Percentiles rank a stretch among this genome's conserved stretches.
Conservation (phyloP, 495 filamentous ascomycete genomes). For the Penicillium manginii region DNA sequence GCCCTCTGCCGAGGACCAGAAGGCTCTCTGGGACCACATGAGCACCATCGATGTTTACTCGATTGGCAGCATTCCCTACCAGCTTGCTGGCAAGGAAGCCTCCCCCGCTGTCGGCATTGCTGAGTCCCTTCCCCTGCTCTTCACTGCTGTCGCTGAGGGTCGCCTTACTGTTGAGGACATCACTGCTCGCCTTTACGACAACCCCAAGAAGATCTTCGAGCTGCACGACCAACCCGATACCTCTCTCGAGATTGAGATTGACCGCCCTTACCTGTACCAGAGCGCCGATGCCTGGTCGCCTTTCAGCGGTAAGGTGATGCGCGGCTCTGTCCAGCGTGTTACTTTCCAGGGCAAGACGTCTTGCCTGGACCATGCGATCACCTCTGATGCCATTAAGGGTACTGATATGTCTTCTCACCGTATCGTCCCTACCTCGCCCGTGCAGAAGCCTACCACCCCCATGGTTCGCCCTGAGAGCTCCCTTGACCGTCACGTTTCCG, state of each 20-base stretch:
- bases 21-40: conserved; percentile 78
- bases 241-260: conserved; percentile 75
- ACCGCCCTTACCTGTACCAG: conserved; percentile 65
- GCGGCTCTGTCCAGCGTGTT: conserved; percentile 75
- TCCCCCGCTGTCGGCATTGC: conserved; percentile 68
- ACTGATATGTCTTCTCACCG: conserved; percentile 78
- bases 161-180: conserved; percentile 76
- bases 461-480: conserved; percentile 50
- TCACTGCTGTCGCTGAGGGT: conserved; percentile 78
- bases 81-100: conserved; percentile 67
- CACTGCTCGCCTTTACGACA: conserved; percentile 71
- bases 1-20: conserved; percentile 72
- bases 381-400: conserved; percentile 60
- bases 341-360: conserved; percentile 77
- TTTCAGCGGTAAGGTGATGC: conserved; percentile 71
- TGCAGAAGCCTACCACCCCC: conserved; percentile 54
- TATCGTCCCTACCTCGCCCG: conserved; percentile 58
- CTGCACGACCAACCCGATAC: conserved; percentile 80
- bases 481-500: conserved; percentile 48
- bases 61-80: conserved; percentile 80
- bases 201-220: conserved; percentile 85
- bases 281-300: conserved; percentile 68
- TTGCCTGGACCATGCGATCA: conserved; percentile 73
- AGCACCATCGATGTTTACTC: conserved; percentile 82
- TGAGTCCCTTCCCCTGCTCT: conserved; percentile 75